These are phyloP conservation scores for Ilyonectria sp. DNA, from an alignment of 2,329 filamentous ascomycete species.

Conservation along the genomic window DNA sequence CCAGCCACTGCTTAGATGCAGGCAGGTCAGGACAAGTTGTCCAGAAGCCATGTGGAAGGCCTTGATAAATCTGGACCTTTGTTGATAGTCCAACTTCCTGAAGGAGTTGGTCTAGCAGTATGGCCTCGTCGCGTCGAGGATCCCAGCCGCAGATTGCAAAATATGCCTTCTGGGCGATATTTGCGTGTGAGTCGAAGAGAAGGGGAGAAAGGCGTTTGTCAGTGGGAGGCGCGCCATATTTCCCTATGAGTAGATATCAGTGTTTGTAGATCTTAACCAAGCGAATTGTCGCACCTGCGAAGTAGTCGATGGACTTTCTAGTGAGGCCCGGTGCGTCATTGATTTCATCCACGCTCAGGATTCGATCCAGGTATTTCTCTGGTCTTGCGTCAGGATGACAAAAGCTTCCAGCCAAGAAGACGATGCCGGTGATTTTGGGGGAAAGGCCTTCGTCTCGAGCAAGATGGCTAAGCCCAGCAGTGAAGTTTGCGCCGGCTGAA, in stretches of 20 bases:
- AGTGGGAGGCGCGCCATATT: slow-evolving; percentile 47
- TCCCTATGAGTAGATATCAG: slow-evolving; percentile 28
- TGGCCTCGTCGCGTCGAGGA: slow-evolving; percentile 63
- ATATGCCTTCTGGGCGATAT: slow-evolving; percentile 54
- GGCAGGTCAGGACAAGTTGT: slow-evolving; percentile 55
- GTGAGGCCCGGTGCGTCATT: slow-evolving; percentile 53
- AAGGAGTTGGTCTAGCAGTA: slow-evolving; percentile 61
- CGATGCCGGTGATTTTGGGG: slow-evolving; percentile 61
- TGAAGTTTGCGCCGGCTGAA: slow-evolving; percentile 67
- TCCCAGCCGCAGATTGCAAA: slow-evolving; percentile 65
- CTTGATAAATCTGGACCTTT: slow-evolving; percentile 58
- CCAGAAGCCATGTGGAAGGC: slow-evolving; percentile 59
- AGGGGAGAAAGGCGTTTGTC: slow-evolving; percentile 59
- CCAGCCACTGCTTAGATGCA: slow-evolving; percentile 50
- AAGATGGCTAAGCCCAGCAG: slow-evolving; percentile 61
- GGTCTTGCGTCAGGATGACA: slow-evolving; percentile 58
- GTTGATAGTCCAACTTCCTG: slow-evolving; percentile 51
- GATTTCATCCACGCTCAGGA: slow-evolving; percentile 56
- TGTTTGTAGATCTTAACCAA: rapidly evolving
- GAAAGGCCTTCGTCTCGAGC: slow-evolving; percentile 54
- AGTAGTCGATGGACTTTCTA: slow-evolving; percentile 54
- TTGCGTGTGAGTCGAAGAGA: slow-evolving; percentile 51
- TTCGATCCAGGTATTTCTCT: slow-evolving; percentile 52
- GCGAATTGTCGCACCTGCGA: slow-evolving; percentile 42
- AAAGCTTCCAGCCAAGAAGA: slow-evolving; percentile 62